phyloP scores from a whole-genome alignment of 805 yeast genomes.

The Candida boleticola region DNA sequence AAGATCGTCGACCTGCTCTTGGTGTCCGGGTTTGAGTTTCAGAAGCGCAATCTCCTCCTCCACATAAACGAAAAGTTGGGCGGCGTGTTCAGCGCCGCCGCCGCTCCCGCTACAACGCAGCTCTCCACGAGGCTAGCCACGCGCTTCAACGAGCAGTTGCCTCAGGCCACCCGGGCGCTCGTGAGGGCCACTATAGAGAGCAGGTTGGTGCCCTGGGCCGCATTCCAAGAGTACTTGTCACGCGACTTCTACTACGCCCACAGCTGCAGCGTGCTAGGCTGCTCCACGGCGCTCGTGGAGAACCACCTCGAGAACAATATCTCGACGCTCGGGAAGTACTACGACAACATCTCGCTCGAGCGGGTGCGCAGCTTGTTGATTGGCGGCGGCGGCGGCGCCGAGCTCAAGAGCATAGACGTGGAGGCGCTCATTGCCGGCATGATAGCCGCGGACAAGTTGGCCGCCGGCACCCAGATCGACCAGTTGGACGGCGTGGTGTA shows the following conservation, averaged over 20 bases:
- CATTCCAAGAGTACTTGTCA: conserved; percentile 14
- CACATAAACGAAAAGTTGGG: conserved; percentile 7
- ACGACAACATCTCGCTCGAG: conserved; percentile 20
- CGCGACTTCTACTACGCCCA: conserved; percentile 3
- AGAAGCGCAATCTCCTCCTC: conserved; percentile 26
- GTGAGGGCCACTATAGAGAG: conserved; percentile 9
- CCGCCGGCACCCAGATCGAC: conserved; percentile 29
- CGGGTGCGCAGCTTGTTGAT: conserved; percentile 11
- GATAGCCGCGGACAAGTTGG: conserved; percentile 33
- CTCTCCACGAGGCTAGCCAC: neutral
- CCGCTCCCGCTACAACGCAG: neutral
- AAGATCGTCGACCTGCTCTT: conserved; percentile 25
- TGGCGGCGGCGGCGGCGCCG: neutral
- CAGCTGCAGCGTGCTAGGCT: conserved; percentile 3
- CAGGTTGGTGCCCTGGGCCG: conserved; percentile 14
- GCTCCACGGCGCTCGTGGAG: conserved; percentile 6
- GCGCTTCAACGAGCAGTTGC: neutral
- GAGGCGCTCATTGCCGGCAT: conserved; percentile 31
- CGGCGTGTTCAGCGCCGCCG: neutral
- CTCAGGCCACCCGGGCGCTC: conserved; percentile 8
- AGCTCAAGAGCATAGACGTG: conserved; percentile 14
- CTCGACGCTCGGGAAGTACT: conserved; percentile 27
- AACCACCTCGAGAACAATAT: conserved; percentile 32
- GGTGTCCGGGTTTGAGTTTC: conserved; percentile 3
- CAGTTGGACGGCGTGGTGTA: conserved; percentile 24